Percentiles rank a stretch among this genome's conserved stretches.
phyloP scores from a whole-genome alignment of 108 stramenopile genomes.

The Cyclostephanos invisitatus region DNA sequence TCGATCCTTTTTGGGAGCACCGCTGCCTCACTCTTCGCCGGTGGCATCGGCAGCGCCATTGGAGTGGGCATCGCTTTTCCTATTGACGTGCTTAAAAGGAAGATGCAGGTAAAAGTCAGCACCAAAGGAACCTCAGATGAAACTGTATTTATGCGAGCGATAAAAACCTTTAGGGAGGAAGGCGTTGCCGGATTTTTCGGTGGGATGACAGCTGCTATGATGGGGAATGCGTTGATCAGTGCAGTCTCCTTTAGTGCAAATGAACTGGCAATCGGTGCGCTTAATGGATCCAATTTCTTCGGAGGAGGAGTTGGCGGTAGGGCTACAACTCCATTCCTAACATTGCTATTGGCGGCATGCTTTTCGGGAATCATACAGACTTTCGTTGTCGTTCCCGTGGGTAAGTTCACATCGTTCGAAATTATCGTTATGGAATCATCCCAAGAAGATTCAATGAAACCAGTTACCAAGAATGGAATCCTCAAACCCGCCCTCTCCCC shows the following conservation, averaged over 20 bases:
- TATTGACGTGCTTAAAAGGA: conserved; percentile 54
- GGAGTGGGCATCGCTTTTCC: conserved; percentile 52
- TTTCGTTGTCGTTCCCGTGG: not conserved
- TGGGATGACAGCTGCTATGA: not conserved
- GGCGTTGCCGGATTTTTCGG: not conserved
- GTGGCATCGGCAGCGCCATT: conserved; percentile 52
- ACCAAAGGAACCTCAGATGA: not conserved
- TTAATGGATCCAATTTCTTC: not conserved
- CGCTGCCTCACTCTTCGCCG: conserved; percentile 38
- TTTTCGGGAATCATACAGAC: not conserved
- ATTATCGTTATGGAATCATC: too few species aligned
- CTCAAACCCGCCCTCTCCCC: too few species aligned
- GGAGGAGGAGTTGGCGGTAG: not conserved
- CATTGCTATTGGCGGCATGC: not conserved
- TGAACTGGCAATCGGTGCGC: not conserved
- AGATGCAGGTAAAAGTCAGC: conserved; percentile 30
- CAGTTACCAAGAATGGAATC: too few species aligned
- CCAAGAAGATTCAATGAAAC: too few species aligned
- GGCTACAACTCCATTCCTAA: not conserved
- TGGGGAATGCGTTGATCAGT: not conserved
- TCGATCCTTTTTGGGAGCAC: conserved; percentile 15
- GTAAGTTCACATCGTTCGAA: not conserved
- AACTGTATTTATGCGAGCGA: not conserved
- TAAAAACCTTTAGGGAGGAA: not conserved
- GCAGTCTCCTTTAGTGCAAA: not conserved